Conservation (phyloP, 2,329 filamentous ascomycete genomes). For the Stenocarpella maydis region DNA sequence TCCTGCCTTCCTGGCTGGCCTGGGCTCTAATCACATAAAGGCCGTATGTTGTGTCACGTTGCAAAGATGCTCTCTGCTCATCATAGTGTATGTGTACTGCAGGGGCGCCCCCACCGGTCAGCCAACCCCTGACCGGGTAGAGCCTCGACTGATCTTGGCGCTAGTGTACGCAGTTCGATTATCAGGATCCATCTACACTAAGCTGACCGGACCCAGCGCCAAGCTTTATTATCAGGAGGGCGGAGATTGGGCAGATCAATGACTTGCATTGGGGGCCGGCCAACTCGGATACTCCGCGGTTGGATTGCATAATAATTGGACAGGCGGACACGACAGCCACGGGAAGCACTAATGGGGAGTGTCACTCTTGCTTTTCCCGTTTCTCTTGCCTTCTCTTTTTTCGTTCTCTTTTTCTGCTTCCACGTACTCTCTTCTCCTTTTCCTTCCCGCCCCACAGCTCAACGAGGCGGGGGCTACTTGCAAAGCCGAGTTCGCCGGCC, state of each 20-base stretch:
- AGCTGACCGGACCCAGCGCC: constrained; percentile 28
- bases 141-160: constrained; percentile 31
- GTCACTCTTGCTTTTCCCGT: background rate
- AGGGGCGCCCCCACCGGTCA: background rate
- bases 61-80: background rate
- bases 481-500: background rate
- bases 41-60: background rate
- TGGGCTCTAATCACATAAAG: background rate
- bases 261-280: constrained; percentile 23
- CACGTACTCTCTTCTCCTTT: background rate
- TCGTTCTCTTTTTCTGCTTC: background rate
- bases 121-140: constrained; percentile 29
- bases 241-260: constrained; percentile 23
- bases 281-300: constrained; percentile 13
- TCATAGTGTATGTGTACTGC: background rate
- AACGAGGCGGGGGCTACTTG: constrained; percentile 3
- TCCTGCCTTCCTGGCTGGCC: too few relatives aligned
- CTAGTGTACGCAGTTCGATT: constrained; percentile 34
- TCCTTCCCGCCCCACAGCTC: background rate
- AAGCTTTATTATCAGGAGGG: constrained; percentile 15
- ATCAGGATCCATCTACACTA: constrained; percentile 25
- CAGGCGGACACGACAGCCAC: constrained; percentile 2
- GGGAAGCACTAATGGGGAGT: background rate
- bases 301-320: constrained; percentile 21
- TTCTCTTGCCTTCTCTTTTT: too few relatives aligned